Evolutionary conservation across 208 protist genomes (phyloP), one percentile per base, ranked within the genome.

Genomic region (Wallacemonas sp.): DNA sequence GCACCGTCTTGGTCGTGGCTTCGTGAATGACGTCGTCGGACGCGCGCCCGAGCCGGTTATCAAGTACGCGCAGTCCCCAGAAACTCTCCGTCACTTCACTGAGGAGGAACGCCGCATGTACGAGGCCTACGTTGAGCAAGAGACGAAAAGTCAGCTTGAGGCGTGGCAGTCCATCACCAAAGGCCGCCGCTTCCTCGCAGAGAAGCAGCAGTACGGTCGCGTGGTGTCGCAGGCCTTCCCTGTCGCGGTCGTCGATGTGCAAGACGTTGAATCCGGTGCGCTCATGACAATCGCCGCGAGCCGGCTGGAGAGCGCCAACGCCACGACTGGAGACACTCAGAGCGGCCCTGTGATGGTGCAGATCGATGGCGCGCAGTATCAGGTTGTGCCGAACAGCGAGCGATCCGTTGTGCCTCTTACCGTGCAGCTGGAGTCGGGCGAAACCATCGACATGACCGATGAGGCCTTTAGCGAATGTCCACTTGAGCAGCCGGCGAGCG

Each of bases 41-140:
- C 73, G 66, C 36, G 87, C 90, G n/a, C 86, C 86, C 36, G 85
- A 96, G 77, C 81, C 85, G 9, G 70, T 78, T 8, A 79, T 94
- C 55, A 71, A 76, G 60, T 79, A 91, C 60, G 77, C 75, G 4
- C 87, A 94, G 69, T 66, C 87, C 11, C 71, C 71, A 11, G 78
- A 86, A 61, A 74, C 88, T 26, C 77, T 96, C 19, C 73, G 78
- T 38, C 75, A 88, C 53, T 96, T 94, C 69, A 76, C 70, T 19
- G 56, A 68, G n/a, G 85, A 93, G 72, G 85, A 96, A 67, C 79
- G 70, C 28, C 71, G 64, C 15, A 91, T 93, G 83, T 96, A 96
- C 68, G 65, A 90, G 58, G 72, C 84, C 54, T 94, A 96, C 64
- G 78, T 94, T 45, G 66, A 76, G 53, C 45, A 76, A 39, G 80